Conservation (phyloP, 2,329 filamentous ascomycete genomes). For the Biscogniauxia sp. region DNA sequence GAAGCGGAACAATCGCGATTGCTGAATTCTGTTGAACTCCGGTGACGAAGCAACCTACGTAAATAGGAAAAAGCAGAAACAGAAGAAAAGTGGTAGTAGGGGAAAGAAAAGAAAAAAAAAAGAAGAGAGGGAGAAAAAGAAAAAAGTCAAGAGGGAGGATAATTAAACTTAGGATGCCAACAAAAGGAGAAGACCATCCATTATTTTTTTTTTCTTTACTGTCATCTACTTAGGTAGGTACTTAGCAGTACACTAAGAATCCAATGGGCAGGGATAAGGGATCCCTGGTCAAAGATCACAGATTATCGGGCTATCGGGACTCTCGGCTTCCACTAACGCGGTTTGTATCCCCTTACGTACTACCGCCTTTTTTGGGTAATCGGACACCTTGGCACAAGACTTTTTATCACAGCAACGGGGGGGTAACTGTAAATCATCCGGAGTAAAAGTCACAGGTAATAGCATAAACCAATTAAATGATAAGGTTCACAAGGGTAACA, state of each 20-base stretch:
- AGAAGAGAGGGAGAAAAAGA: constrained; percentile 19
- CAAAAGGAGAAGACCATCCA: constrained; percentile 17
- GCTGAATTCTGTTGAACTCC: constrained; percentile 4
- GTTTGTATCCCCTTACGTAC: background rate
- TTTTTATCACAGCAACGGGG: no score
- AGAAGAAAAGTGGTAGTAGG: background rate
- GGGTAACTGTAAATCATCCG: no score
- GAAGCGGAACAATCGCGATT: background rate
- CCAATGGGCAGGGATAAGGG: constrained; percentile 13
- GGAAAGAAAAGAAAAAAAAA: constrained; percentile 32
- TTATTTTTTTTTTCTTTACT: constrained; percentile 10
- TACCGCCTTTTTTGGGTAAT: no score
- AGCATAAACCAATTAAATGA: no score
- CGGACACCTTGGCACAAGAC: no score
- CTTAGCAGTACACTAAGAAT: constrained; percentile 3
- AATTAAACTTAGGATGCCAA: constrained; percentile 22
- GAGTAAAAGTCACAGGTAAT: no score
- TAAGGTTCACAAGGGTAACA: no score
- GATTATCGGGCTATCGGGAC: background rate
- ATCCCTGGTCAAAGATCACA: constrained; percentile 2
- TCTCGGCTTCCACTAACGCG: background rate
- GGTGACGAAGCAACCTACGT: constrained; percentile 11
- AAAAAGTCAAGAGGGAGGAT: constrained; percentile 13
- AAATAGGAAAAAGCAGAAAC: constrained; percentile 3
- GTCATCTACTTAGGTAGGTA: constrained; percentile 5